These are phyloP conservation scores for Hippophae tibetana DNA, from an alignment of 306 rosid genomes.

Conservation along the genomic window DNA sequence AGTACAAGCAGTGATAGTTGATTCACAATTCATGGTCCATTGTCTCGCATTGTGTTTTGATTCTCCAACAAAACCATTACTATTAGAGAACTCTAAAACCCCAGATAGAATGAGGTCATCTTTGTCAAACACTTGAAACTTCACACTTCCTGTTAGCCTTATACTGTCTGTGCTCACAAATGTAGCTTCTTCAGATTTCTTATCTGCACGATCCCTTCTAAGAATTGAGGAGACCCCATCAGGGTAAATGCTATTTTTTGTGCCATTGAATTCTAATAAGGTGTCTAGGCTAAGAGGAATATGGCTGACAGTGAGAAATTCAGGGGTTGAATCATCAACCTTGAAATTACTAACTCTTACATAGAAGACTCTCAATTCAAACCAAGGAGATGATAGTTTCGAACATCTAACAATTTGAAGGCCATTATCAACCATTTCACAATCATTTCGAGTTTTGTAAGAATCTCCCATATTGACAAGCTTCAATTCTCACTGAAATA, in stretches of 20 bases:
- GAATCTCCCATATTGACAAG: slow-evolving; percentile 39
- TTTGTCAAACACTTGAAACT: slow-evolving; percentile 67
- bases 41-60: slow-evolving; percentile 35
- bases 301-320: slow-evolving; percentile 59
- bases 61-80: slow-evolving; percentile 45
- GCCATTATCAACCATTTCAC: slow-evolving; percentile 28
- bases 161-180: slow-evolving; percentile 81
- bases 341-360: slow-evolving; percentile 60
- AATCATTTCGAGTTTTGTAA: slow-evolving; percentile 29
- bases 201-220: slow-evolving; percentile 77
- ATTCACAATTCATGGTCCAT: slow-evolving; percentile 77
- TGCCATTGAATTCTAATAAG: slow-evolving; percentile 79
- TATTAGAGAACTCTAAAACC: slow-evolving; percentile 60
- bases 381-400: slow-evolving; percentile 55
- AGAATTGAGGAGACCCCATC: slow-evolving; percentile 71
- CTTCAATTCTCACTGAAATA: slow-evolving; percentile 31
- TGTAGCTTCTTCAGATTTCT: slow-evolving; percentile 73
- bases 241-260: slow-evolving; percentile 49
- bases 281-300: slow-evolving; percentile 69
- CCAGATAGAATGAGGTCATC: slow-evolving; percentile 67
- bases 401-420: slow-evolving; percentile 47
- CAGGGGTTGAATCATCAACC: slow-evolving; percentile 64
- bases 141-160: slow-evolving; percentile 63
- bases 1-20: slow-evolving; percentile 35
- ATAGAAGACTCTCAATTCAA: slow-evolving; percentile 83